Base-by-base conservation (phyloP, 2,329 filamentous ascomycete species). In the Colletotrichum musicola region DNA sequence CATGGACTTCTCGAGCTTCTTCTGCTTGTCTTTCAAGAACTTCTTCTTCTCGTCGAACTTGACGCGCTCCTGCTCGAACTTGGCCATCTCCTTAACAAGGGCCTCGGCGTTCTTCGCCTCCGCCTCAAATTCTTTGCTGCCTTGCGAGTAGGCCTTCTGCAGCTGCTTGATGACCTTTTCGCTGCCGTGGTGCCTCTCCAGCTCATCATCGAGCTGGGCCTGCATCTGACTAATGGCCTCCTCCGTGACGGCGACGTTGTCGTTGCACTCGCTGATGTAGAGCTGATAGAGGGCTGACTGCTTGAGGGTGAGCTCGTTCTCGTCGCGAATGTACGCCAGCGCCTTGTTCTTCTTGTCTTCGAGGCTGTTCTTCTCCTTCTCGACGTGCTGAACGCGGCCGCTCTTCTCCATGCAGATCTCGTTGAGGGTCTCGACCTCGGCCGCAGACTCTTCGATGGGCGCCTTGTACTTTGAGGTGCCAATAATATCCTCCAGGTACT, bases 1-100 rank as follows among this genome's bases (percentile, higher is more conserved):
- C 70, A 96, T 93, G 0, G 92, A 88, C 82, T 97, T 98, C 73
- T 98, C 94, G 14, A 97, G 87, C 82, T 99, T 99, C 84, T 96
- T 97, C 74, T 93, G 91, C 83, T 99, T 99, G 75, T 91, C 92
- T 2, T 88, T 85, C 72, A 99, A 82, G 79, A 98, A 98, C 78
- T 99, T 99, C 78, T 92, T 92, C 85, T 98, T 98, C 80, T 99
- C 97, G 72, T 98, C 95, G 73, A 97, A 95, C 77, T 99, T 99
- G 80, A 99, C 96, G 22, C 91, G 91, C 77, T 98, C 96, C 77
- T 98, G 97, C 76, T 99, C 97, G 71, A 97, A 94, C 77, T 95
- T 95, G 51, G 94, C 90, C 81, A 96, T 90, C 77, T 98, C 93
- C 77, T 97, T 97, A 69, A 92, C 83, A 62, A 97, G 85, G 27